Evolutionary conservation across 2,329 filamentous ascomycete genomes (phyloP), one percentile per base, ranked within the genome.

Genomic region (Emericellopsis atlantica): DNA sequence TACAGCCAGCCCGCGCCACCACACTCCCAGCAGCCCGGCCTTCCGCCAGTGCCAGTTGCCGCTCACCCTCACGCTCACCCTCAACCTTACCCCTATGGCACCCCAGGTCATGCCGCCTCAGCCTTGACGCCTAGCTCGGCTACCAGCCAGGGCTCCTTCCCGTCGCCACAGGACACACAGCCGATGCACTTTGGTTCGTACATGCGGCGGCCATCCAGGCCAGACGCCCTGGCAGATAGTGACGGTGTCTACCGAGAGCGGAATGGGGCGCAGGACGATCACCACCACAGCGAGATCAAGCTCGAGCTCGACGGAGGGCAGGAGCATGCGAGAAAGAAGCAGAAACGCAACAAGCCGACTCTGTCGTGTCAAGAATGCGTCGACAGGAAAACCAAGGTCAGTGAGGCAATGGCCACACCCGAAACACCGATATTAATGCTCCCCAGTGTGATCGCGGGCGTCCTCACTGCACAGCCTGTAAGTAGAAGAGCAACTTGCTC

Each of bases 291-390:
- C 11, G 37, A 40, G 11, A n/a, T 14, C 31, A n/a, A 40, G 12
- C 7, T 29, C 36, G 36, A 16, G 12, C 26, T 23, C 29, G 15
- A 7, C 12, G 37, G 32, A 35, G 52, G 46, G n/a, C 56, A 57
- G 31, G 59, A 65, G 35, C 69, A 65, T n/a, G 54, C 64, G 10
- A 71, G 64, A 57, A 84, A 84, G 65, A 86, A 83, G 62, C 84
- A 89, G 63, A 88, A 84, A 65, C 76, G 84, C 37, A 90, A 90
- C 61, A 90, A 90, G 58, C 84, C 84, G 4, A 89, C 84, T 1
- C 56, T 89, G 46, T 86, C 81, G 38, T 89, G 84, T 52, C 74
- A 79, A 46, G 82, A 87, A 56, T 90, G 84, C 54, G 84, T 89
- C 18, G 82, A 87, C 61, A 70, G 84, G 49, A 89, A 89, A 63